Conservation (phyloP, 2,329 filamentous ascomycete species). For the Calonectria fujianensis region DNA sequence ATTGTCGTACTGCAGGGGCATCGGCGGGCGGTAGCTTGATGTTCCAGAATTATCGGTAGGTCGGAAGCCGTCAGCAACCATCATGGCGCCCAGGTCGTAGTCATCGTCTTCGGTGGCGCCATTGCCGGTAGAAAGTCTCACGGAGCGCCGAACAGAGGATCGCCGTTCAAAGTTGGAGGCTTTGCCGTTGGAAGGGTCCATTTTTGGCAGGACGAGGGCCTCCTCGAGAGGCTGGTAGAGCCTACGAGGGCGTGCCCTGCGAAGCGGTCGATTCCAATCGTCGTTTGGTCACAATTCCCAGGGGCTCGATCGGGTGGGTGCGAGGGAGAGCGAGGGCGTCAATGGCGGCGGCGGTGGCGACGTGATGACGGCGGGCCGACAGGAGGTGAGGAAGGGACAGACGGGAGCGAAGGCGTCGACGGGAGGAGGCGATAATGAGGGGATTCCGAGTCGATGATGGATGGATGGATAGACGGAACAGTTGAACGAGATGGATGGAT, state of each 20-base stretch:
- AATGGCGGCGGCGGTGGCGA: slow-evolving; percentile 36
- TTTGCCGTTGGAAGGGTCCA: slow-evolving; percentile 65
- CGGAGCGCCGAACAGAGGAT: slow-evolving; percentile 65
- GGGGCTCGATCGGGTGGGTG: slow-evolving; percentile 44
- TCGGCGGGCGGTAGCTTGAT: slow-evolving; percentile 40
- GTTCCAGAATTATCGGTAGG: slow-evolving; percentile 56
- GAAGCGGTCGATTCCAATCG: slow-evolving; percentile 40
- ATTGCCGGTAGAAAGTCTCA: slow-evolving; percentile 59
- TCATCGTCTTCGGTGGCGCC: slow-evolving; percentile 63
- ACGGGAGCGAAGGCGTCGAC: slow-evolving; percentile 21
- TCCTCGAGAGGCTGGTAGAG: slow-evolving; percentile 52
- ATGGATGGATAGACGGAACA: slow-evolving; percentile 25
- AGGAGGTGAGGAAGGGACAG: slow-evolving; percentile 24
- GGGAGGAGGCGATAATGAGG: slow-evolving; percentile 29
- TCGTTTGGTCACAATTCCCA: slow-evolving; percentile 42
- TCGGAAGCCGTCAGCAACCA: slow-evolving; percentile 72
- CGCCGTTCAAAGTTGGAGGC: slow-evolving; percentile 64
- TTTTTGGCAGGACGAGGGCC: slow-evolving; percentile 55
- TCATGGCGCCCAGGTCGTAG: slow-evolving; percentile 70
- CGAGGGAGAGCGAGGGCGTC: slow-evolving; percentile 37
- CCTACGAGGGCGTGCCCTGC: slow-evolving; percentile 53
- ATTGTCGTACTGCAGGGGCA: slow-evolving; percentile 44
- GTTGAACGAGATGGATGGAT: slow-evolving; percentile 30
- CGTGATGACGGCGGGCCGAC: background rate
- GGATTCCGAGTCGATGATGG: slow-evolving; percentile 29